A percentile compares a stretch with the other conserved stretches of the same genome.
These are phyloP conservation scores for Collybia nuda DNA, from an alignment of 768 basidiomycete genomes.

Conservation along the genomic window DNA sequence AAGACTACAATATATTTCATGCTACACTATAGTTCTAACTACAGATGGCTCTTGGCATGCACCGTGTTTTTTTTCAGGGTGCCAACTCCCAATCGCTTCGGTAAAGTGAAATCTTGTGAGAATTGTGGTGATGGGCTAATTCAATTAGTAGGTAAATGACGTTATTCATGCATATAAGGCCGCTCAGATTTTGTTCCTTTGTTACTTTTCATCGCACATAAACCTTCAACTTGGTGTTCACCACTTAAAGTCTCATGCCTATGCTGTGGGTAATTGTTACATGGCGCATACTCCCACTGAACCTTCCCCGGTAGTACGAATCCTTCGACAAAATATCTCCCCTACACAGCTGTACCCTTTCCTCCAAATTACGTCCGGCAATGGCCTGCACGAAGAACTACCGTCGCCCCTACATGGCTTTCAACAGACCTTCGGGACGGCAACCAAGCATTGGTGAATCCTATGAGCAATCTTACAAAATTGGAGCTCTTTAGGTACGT, in stretches of 20 bases:
- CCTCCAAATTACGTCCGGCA: slow-evolving; percentile 45
- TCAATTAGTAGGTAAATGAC: background rate
- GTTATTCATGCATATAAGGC: background rate
- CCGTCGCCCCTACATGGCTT: slow-evolving; percentile 73
- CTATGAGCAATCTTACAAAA: slow-evolving; percentile 73
- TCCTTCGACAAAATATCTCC: slow-evolving; percentile 69
- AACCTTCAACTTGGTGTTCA: background rate
- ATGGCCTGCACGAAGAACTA: slow-evolving; percentile 70
- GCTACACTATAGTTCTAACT: too few species aligned
- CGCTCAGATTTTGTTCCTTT: background rate
- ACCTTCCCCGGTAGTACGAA: slow-evolving; percentile 40
- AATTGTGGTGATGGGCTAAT: background rate
- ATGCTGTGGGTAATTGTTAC: slow-evolving; percentile 40
- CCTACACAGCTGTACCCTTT: slow-evolving; percentile 67
- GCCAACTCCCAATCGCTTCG: too few species aligned
- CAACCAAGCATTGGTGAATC: slow-evolving; percentile 81
- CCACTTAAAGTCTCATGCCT: slow-evolving; percentile 29
- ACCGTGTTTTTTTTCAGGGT: too few species aligned
- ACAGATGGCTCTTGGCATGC: too few species aligned
- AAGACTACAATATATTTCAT: too few species aligned
- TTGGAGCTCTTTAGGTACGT: slow-evolving; percentile 46
- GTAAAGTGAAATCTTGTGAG: too few species aligned
- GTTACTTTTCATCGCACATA: background rate
- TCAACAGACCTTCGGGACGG: slow-evolving; percentile 85
- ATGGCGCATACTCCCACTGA: slow-evolving; percentile 3